These are phyloP conservation scores for Graphilbum fragrans DNA, from an alignment of 2,329 filamentous ascomycete genomes.

Conservation along the genomic window DNA sequence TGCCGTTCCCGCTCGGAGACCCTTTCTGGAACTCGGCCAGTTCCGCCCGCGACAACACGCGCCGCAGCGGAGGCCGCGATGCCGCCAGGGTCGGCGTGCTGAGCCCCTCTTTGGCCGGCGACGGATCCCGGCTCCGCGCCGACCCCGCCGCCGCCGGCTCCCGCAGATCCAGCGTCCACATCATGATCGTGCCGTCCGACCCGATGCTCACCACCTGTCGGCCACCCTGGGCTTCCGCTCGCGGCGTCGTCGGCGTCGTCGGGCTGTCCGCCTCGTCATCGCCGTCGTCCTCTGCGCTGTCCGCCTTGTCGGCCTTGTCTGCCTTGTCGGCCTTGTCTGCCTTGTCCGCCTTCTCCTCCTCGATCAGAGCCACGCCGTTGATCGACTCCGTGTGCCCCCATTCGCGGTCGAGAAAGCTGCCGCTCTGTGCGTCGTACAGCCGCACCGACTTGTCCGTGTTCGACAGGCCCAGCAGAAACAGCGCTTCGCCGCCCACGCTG, in stretches of 20 bases:
- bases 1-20: slow-evolving; percentile 15
- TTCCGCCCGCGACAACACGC: slow-evolving; percentile 78
- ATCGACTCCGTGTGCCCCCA: slow-evolving; percentile 95
- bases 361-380: slow-evolving; percentile 66
- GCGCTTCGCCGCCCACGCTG: slow-evolving; percentile 28
- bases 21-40: slow-evolving; percentile 64
- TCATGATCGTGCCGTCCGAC: slow-evolving; percentile 72
- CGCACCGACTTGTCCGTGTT: slow-evolving; percentile 93
- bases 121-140: slow-evolving; percentile 21
- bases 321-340: background rate
- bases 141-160: slow-evolving; percentile 23
- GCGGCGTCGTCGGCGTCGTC: background rate
- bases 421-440: slow-evolving; percentile 70
- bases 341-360: slow-evolving; percentile 32
- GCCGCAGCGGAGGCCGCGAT: slow-evolving; percentile 62
- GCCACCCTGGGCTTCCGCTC: slow-evolving; percentile 15
- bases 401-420: slow-evolving; percentile 70
- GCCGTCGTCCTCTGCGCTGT: background rate
- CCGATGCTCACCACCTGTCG: slow-evolving; percentile 61
- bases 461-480: slow-evolving; percentile 74
- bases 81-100: slow-evolving; percentile 23
- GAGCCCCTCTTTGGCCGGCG: slow-evolving; percentile 31
- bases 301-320: background rate
- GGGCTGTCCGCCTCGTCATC: background rate
- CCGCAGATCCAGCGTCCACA: slow-evolving; percentile 51